A percentile compares a stretch with the other conserved stretches of the same genome.
Evolutionary conservation across 352 stramenopile species (phyloP).

Genomic region (Aphanomyces astaci): DNA sequence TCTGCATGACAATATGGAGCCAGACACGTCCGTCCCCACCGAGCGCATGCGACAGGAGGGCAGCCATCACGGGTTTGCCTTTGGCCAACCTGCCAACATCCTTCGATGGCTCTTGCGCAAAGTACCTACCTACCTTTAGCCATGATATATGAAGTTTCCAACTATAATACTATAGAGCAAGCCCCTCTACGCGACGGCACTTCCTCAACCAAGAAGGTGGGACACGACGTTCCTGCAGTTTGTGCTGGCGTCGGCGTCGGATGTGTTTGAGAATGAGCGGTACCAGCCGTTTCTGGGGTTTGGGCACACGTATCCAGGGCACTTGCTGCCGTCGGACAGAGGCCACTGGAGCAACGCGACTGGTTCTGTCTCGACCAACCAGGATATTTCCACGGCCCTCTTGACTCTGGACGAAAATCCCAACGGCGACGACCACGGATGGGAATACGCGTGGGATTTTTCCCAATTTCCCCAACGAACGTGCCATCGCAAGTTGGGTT

Average conservation of each 20-base stretch:
- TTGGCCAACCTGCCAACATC: slow-evolving; percentile 65
- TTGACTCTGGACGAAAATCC: slow-evolving; percentile 60
- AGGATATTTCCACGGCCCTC: slow-evolving; percentile 40
- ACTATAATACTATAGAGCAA: background rate
- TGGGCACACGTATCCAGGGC: slow-evolving; percentile 70
- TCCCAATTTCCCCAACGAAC: slow-evolving; percentile 18
- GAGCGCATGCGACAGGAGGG: slow-evolving; percentile 39
- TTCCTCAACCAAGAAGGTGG: slow-evolving; percentile 4
- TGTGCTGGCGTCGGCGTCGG: slow-evolving; percentile 66
- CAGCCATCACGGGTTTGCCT: slow-evolving; percentile 60
- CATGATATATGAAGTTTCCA: too few relatives aligned
- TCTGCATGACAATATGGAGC: slow-evolving; percentile 3
- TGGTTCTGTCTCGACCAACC: slow-evolving; percentile 25
- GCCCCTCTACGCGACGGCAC: background rate
- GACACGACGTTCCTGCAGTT: slow-evolving; percentile 53
- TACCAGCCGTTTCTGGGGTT: slow-evolving; percentile 82
- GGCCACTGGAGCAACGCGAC: slow-evolving; percentile 79
- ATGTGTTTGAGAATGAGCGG: slow-evolving; percentile 81
- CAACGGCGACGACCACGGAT: slow-evolving; percentile 66
- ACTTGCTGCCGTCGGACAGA: slow-evolving; percentile 70
- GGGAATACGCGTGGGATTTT: slow-evolving; percentile 82
- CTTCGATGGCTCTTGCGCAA: slow-evolving; percentile 62
- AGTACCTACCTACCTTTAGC: background rate
- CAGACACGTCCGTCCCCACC: slow-evolving; percentile 31
- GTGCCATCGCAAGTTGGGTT: slow-evolving; percentile 1